Percentiles rank a stretch among this genome's conserved stretches.
Conservation (phyloP, 2,329 filamentous ascomycete species). For the Sarocladium oryzae region DNA sequence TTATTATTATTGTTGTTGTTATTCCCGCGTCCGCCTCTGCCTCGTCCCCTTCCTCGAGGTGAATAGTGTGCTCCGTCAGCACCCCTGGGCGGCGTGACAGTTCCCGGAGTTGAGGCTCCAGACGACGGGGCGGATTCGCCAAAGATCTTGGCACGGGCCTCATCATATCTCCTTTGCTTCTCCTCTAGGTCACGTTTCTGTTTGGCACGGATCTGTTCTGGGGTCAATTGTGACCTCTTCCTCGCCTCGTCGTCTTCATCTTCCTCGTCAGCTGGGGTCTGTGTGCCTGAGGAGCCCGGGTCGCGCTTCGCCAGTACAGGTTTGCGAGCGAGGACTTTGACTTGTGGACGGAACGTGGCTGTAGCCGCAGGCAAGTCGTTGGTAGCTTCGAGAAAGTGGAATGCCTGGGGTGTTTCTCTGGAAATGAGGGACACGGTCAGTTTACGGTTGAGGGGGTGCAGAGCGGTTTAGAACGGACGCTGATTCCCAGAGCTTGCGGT, state of each 20-base stretch:
- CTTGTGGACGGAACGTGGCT: constrained; percentile 69
- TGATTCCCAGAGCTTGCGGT: constrained; percentile 81
- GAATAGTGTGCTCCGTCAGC: constrained; percentile 22
- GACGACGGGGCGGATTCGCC: constrained; percentile 53
- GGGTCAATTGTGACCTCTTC: constrained; percentile 57
- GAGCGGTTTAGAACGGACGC: constrained; percentile 51
- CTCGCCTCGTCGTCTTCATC: constrained; percentile 59
- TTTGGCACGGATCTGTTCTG: constrained; percentile 71
- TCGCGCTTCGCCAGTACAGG: constrained; percentile 58
- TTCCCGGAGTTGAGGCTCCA: constrained; percentile 56
- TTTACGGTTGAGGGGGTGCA: neutral
- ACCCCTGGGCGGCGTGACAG: constrained; percentile 47
- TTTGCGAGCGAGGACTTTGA: constrained; percentile 81
- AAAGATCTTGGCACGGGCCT: constrained; percentile 82
- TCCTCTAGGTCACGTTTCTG: constrained; percentile 78
- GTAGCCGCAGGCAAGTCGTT: constrained; percentile 55
- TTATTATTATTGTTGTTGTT: constrained; percentile 18
- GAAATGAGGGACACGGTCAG: constrained; percentile 10
- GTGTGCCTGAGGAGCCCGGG: constrained; percentile 40
- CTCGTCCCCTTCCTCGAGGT: constrained; percentile 38
- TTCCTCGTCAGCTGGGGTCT: constrained; percentile 47
- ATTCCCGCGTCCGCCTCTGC: constrained; percentile 24
- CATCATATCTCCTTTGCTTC: constrained; percentile 85
- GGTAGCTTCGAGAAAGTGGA: constrained; percentile 66
- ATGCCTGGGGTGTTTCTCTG: constrained; percentile 68